Conservation (phyloP, 768 basidiomycete genomes). For the Aureoboletus auriporus region DNA sequence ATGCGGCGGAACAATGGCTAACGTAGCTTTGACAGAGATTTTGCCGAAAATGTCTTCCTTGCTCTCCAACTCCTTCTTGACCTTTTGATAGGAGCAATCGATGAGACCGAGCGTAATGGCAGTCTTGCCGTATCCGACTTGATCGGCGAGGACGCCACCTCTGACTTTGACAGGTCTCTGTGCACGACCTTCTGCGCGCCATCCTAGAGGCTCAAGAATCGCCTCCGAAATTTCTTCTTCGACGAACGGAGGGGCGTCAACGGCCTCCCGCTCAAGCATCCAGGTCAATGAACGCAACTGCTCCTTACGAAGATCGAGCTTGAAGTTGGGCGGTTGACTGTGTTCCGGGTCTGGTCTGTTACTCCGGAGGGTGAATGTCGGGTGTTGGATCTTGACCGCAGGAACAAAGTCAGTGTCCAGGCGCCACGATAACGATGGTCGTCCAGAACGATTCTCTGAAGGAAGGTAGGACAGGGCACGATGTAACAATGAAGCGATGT, state of each 20-base stretch:
- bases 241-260: conserved; percentile 64
- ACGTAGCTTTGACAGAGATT: conserved; percentile 74
- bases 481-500: conserved; percentile 82
- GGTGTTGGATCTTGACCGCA: conserved; percentile 50
- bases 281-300: conserved; percentile 88
- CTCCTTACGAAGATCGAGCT: conserved; percentile 68
- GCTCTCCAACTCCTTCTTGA: conserved; percentile 55
- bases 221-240: conserved; percentile 96
- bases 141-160: conserved; percentile 91
- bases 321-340: conserved; percentile 74
- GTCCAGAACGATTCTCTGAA: conserved; percentile 40
- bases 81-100: conserved; percentile 58
- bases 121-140: conserved; percentile 97
- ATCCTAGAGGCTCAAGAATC: conserved; percentile 78
- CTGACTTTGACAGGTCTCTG: conserved; percentile 69
- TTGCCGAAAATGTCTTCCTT: conserved; percentile 50
- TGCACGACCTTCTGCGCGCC: conserved; percentile 92
- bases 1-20: conserved; percentile 87
- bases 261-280: conserved; percentile 83
- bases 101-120: conserved; percentile 91
- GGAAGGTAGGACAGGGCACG: conserved; percentile 83
- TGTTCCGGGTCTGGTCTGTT: conserved; percentile 73
- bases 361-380: conserved; percentile 67
- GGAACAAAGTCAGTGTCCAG: conserved; percentile 77
- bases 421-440: conserved; percentile 67